Conservation (phyloP, 2,329 filamentous ascomycete species). For the Botrytis medusae region DNA sequence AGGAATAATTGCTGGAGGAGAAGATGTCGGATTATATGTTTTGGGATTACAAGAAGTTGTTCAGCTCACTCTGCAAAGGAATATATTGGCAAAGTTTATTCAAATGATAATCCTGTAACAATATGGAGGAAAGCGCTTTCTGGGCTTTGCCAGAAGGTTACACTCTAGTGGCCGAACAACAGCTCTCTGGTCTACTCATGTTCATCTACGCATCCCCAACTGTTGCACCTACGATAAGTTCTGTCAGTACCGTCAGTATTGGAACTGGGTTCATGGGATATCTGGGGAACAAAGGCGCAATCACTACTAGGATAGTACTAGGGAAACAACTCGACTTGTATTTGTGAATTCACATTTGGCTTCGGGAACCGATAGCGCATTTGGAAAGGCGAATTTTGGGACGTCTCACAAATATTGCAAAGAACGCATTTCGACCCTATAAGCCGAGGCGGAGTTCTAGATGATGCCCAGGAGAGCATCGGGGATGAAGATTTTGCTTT, state of each 20-base stretch:
- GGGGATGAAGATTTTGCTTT: conserved; percentile 93
- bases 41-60: conserved; percentile 91
- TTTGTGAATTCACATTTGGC: conserved; percentile 92
- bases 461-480: conserved; percentile 67
- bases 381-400: conserved; percentile 82
- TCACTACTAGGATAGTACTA: conserved; percentile 76
- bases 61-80: conserved; percentile 79
- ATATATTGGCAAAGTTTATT: conserved; percentile 69
- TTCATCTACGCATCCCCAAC: conserved; percentile 82
- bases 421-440: conserved; percentile 79
- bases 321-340: conserved; percentile 87
- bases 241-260: conserved; percentile 78
- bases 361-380: conserved; percentile 75
- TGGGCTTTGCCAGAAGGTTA: conserved; percentile 75
- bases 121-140: conserved; percentile 81
- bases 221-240: conserved; percentile 71
- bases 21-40: conserved; percentile 84
- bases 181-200: conserved; percentile 81
- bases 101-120: conserved; percentile 67
- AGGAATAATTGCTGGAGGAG: conserved; percentile 51
- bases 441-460: conserved; percentile 60
- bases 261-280: conserved; percentile 91
- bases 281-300: conserved; percentile 93
- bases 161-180: conserved; percentile 72
- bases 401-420: conserved; percentile 73